These are phyloP conservation scores for Xylaria sp. DNA, from an alignment of 2,329 filamentous ascomycete genomes.

Conservation along the genomic window DNA sequence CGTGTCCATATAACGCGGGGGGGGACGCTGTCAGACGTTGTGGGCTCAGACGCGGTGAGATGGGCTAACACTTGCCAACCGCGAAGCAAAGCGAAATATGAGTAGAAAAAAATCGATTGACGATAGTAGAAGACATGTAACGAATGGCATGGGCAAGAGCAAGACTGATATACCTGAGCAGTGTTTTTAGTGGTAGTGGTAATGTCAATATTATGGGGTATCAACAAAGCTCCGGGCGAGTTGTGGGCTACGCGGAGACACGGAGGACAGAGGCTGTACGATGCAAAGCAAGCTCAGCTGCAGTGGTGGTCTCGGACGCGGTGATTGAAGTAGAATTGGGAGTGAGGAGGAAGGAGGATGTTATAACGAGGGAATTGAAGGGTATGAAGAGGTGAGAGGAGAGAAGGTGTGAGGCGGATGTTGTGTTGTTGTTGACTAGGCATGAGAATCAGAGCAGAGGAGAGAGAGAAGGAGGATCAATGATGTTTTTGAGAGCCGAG, in stretches of 20 bases:
- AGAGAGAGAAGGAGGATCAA: conserved; percentile 28
- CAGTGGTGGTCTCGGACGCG: neutral
- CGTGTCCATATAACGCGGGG: conserved; percentile 18
- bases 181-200: conserved; percentile 16
- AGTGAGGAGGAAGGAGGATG: conserved; percentile 10
- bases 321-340: neutral
- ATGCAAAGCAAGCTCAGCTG: conserved; percentile 11
- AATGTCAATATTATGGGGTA: conserved; percentile 29
- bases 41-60: conserved; percentile 24
- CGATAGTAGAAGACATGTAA: neutral
- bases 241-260: conserved; percentile 19
- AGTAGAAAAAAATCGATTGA: neutral
- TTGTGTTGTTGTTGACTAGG: conserved; percentile 31
- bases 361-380: conserved; percentile 7
- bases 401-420: conserved; percentile 3
- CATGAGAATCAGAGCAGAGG: conserved; percentile 10
- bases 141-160: neutral
- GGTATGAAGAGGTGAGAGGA: conserved; percentile 9
- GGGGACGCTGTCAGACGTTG: conserved; percentile 10
- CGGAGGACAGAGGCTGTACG: conserved; percentile 5
- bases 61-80: neutral
- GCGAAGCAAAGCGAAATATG: neutral
- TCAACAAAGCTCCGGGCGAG: conserved; percentile 34
- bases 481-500: conserved; percentile 38
- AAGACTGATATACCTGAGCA: conserved; percentile 25